A percentile compares a stretch with the other conserved stretches of the same genome.
Conservation (phyloP, 2,329 filamentous ascomycete genomes). For the Cercospora berteroae region DNA sequence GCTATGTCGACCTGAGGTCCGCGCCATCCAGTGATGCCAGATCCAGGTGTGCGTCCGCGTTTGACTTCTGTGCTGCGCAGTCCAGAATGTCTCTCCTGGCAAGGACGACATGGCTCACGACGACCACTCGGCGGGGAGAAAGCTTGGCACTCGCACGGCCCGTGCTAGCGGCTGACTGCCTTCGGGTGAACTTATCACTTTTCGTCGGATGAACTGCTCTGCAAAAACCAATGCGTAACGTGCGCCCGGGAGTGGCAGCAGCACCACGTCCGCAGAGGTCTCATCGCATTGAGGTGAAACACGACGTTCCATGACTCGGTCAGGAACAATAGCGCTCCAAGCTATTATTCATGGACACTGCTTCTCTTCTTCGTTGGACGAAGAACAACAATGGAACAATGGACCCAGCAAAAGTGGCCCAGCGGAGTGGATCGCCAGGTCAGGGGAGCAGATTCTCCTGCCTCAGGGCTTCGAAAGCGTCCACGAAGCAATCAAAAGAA, state of each 20-base stretch:
- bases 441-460: neutral
- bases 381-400: too few species aligned
- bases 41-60: neutral
- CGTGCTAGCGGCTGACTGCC: neutral
- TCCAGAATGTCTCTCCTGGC: neutral
- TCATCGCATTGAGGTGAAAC: too few species aligned
- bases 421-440: neutral
- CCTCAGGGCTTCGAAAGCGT: constrained; percentile 40
- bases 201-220: neutral
- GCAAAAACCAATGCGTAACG: neutral
- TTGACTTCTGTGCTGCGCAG: neutral
- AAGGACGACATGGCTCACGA: neutral
- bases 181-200: neutral
- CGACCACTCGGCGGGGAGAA: neutral
- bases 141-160: neutral
- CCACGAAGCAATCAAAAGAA: constrained; percentile 42
- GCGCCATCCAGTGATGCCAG: neutral
- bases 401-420: too few species aligned
- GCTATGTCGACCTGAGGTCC: neutral
- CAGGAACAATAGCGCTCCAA: too few species aligned
- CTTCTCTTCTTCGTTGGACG: too few species aligned
- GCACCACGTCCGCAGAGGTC: too few species aligned
- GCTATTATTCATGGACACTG: too few species aligned
- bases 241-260: neutral
- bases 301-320: too few species aligned